Evolutionary conservation across 495 filamentous ascomycete species (phyloP), one percentile per base, ranked within the genome.

Genomic region (Xylaria flabelliformis): DNA sequence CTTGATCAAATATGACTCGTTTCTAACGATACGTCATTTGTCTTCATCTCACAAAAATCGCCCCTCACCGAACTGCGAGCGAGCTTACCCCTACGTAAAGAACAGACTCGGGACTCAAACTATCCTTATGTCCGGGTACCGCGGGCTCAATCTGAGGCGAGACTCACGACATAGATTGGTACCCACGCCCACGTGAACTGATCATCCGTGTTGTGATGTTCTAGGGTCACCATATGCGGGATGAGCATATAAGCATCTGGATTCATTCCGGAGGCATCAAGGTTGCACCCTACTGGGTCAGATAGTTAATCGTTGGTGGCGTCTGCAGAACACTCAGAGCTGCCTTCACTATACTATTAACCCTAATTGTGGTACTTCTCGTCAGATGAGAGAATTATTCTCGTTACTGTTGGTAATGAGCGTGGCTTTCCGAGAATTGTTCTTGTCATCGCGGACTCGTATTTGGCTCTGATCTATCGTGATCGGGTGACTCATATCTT

Each of bases 191-290:
- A 32, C 17, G 12, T 9, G 26, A 56, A 26, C 26, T 17, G 26
- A 32, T 56, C 53, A 13, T 26, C 53, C 7, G 13, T 32, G 24
- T 39, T 61, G 17, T 1, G 58, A 61, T 59, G 29, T 9, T 21
- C 58, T 4, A 4, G 36, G 36, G 26, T 56, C 53, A 56, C 53
- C 26, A 12, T 15, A 15, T 15, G 51, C 42, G 15, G 19, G 12
- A 50, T 65, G 42, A 15, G 53, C 53, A 56, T 26, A 56, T 56
- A 65, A 67, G 32, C 64, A 39, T 53, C 32, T 67, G 17, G n/a
- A 48, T 53, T 53, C 26, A 65, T 36, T 65, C 26, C 41, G 15
- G 41, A 48, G 5, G 17, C 32, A 21, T n/a, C 19, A 13, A 39
- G 4, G 15, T 39, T n/a, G 19, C 9, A 61, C 58, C 32, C 19